These are phyloP conservation scores for Hymenoscyphus infarciens DNA, from an alignment of 2,329 filamentous ascomycete genomes.

Conservation along the genomic window DNA sequence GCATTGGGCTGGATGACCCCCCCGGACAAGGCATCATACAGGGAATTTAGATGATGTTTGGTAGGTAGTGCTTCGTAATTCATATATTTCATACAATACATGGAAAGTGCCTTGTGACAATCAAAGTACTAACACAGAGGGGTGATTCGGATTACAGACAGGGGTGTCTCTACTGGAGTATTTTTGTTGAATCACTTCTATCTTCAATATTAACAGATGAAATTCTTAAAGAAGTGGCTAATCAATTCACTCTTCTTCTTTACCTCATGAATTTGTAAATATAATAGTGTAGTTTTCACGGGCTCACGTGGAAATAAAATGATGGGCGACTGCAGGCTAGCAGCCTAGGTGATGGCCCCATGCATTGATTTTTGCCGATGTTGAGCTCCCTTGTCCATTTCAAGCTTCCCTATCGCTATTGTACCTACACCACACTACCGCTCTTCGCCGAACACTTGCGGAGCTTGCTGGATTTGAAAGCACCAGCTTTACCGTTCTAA, in stretches of 20 bases:
- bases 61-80: not conserved
- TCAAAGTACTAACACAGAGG: not conserved
- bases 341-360: not conserved
- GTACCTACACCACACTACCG: not conserved
- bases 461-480: not conserved
- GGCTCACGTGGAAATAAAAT: not conserved
- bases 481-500: not conserved
- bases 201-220: not conserved
- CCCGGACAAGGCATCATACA: not conserved
- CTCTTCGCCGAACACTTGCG: not conserved
- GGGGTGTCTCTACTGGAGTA: not conserved
- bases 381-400: not conserved
- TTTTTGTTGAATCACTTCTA: not conserved
- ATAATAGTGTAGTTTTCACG: not conserved
- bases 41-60: not conserved
- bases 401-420: not conserved
- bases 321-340: too few relatives aligned
- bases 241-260: not conserved
- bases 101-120: not conserved
- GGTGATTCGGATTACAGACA: not conserved
- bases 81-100: not conserved
- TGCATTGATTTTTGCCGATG: not conserved
- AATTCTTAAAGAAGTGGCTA: not conserved
- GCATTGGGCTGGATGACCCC: slow-evolving; percentile 7
- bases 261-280: not conserved